Percentiles rank a stretch among this genome's conserved stretches.
Conservation (phyloP, 768 basidiomycete genomes). For the Coprinopsis strossmayeri region DNA sequence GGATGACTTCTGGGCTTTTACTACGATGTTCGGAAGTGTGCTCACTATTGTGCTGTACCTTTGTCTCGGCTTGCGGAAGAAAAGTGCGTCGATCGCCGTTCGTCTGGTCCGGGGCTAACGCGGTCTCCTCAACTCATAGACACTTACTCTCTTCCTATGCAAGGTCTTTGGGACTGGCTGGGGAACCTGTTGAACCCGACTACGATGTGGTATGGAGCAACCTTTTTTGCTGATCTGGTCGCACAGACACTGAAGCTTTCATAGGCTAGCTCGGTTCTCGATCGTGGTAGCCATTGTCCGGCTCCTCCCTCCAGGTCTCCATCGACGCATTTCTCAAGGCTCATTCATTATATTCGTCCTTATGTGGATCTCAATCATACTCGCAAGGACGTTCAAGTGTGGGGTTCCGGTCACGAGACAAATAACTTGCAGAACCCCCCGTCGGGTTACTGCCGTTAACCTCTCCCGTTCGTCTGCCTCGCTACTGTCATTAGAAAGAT, state of each 20-base stretch:
- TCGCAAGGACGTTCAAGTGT: not conserved
- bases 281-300: not conserved
- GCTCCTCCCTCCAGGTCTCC: not conserved
- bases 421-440: not conserved
- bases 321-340: not conserved
- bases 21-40: not conserved
- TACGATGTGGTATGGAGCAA: not conserved
- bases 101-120: not conserved
- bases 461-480: not conserved
- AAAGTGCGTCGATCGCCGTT: not conserved
- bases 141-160: not conserved
- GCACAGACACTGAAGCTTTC: not conserved
- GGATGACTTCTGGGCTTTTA: constrained; percentile 2
- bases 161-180: not conserved
- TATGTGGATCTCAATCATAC: not conserved
- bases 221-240: not conserved
- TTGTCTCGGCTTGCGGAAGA: not conserved
- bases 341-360: not conserved
- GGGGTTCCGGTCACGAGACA: not conserved
- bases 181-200: not conserved
- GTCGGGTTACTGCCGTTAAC: not conserved
- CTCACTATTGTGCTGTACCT: not conserved
- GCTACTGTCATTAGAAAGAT: not conserved
- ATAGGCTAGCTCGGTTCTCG: not conserved
- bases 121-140: not conserved